These are phyloP conservation scores for Aegle marmelos DNA, from an alignment of 345 rosid species.

Conservation along the genomic window DNA sequence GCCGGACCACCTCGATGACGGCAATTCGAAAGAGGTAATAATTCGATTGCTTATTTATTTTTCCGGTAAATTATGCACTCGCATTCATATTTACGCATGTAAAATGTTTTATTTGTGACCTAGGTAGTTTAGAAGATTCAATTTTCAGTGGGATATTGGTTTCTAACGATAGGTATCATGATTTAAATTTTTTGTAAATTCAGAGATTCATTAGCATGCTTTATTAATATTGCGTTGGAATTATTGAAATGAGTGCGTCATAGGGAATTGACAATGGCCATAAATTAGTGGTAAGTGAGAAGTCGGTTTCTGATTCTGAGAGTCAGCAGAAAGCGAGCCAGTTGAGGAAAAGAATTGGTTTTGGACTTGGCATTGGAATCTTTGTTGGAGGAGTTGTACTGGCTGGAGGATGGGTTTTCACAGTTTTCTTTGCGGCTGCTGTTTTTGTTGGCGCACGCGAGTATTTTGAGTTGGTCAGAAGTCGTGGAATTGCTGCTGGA, in stretches of 20 bases:
- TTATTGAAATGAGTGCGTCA: constrained; percentile 30
- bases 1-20: constrained; percentile 43
- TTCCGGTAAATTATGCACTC: not conserved
- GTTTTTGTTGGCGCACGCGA: constrained; percentile 77
- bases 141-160: not conserved
- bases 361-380: constrained; percentile 79
- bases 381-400: constrained; percentile 69
- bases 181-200: not conserved
- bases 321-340: constrained; percentile 48
- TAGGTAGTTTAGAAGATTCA: not conserved
- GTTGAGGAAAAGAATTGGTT: constrained; percentile 62
- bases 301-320: constrained; percentile 22
- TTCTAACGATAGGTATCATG: not conserved
- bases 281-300: constrained; percentile 30
- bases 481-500: constrained; percentile 78
- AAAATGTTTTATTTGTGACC: not conserved
- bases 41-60: not conserved
- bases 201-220: not conserved
- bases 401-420: constrained; percentile 90
- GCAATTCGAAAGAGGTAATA: constrained; percentile 38
- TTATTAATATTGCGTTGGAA: not conserved
- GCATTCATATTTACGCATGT: not conserved
- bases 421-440: constrained; percentile 54
- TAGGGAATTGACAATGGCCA: constrained; percentile 44
- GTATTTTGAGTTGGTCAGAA: constrained; percentile 82